These are phyloP conservation scores for Aspergillus haitiensis DNA, from an alignment of 495 filamentous ascomycete species.

Conservation along the genomic window DNA sequence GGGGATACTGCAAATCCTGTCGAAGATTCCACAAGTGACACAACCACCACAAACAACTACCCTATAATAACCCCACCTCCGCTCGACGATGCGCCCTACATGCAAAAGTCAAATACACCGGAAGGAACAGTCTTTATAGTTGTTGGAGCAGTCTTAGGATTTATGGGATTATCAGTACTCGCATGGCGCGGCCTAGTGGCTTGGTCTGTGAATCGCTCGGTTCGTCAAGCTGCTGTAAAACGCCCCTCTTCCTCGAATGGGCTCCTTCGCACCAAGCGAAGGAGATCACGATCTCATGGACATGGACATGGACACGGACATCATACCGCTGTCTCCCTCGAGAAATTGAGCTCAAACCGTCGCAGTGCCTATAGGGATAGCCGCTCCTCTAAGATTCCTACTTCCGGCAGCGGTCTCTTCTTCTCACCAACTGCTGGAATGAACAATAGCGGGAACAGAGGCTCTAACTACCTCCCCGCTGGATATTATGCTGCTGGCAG, in stretches of 20 bases:
- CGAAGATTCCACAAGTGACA: neutral
- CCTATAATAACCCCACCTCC: conserved; percentile 69
- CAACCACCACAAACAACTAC: conserved; percentile 30
- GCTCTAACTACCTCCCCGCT: conserved; percentile 76
- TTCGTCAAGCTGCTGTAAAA: conserved; percentile 70
- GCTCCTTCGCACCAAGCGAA: conserved; percentile 55
- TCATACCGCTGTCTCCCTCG: conserved; percentile 58
- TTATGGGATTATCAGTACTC: conserved; percentile 75
- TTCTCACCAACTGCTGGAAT: conserved; percentile 85
- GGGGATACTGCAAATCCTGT: neutral
- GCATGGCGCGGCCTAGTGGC: conserved; percentile 87
- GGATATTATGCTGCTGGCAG: conserved; percentile 84
- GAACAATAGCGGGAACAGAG: conserved; percentile 51
- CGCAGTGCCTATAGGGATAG: conserved; percentile 43
- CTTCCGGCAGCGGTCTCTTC: conserved; percentile 67
- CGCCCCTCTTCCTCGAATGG: conserved; percentile 72
- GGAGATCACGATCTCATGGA: conserved; percentile 27
- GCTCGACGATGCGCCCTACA: conserved; percentile 83
- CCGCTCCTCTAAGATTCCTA: conserved; percentile 48
- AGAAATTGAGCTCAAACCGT: conserved; percentile 46
- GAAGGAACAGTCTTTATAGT: conserved; percentile 96
- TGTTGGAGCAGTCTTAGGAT: conserved; percentile 83
- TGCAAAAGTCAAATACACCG: conserved; percentile 87
- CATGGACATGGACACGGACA: conserved; percentile 27
- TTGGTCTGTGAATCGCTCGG: conserved; percentile 89